These are phyloP conservation scores for Colletotrichum sp. DNA, from an alignment of 2,329 filamentous ascomycete genomes.

Conservation along the genomic window DNA sequence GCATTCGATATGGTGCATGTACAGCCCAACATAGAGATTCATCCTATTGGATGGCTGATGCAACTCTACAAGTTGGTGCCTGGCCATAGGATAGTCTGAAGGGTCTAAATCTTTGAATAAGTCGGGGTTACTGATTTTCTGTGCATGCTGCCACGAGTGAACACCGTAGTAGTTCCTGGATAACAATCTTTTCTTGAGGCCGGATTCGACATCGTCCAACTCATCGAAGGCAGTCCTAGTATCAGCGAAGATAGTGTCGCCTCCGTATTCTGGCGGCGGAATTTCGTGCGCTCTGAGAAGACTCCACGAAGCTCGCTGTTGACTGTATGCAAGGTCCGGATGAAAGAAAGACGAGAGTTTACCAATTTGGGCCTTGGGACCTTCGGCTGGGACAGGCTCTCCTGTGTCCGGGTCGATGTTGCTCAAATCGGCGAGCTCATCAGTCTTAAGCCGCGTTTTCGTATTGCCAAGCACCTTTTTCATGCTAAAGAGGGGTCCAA, in stretches of 20 bases:
- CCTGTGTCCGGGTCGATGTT: constrained; percentile 48
- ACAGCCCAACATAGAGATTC: constrained; percentile 58
- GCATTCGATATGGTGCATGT: constrained; percentile 56
- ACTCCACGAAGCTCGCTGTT: constrained; percentile 56
- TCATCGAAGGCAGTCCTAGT: constrained; percentile 54
- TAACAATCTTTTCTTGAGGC: constrained; percentile 35
- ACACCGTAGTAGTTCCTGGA: constrained; percentile 47
- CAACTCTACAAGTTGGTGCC: constrained; percentile 53
- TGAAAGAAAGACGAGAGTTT: constrained; percentile 57
- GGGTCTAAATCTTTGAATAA: constrained; percentile 52
- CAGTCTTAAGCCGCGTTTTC: not conserved
- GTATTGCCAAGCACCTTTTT: not conserved
- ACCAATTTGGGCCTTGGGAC: constrained; percentile 42
- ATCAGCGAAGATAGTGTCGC: constrained; percentile 59
- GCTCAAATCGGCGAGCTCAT: constrained; percentile 59
- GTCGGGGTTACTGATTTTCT: constrained; percentile 54
- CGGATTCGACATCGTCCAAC: constrained; percentile 34
- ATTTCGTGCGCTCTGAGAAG: constrained; percentile 54
- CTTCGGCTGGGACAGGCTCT: not conserved
- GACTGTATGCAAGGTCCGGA: constrained; percentile 60
- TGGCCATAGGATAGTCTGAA: constrained; percentile 36
- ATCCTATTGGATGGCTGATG: constrained; percentile 56
- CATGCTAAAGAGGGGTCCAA: not conserved
- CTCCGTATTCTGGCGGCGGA: constrained; percentile 51
- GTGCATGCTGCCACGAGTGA: constrained; percentile 56